Percentiles rank a stretch among this genome's conserved stretches.
These are phyloP conservation scores for Tinospora cordifolia DNA, from an alignment of 164 flowering plant genomes.

Conservation along the genomic window DNA sequence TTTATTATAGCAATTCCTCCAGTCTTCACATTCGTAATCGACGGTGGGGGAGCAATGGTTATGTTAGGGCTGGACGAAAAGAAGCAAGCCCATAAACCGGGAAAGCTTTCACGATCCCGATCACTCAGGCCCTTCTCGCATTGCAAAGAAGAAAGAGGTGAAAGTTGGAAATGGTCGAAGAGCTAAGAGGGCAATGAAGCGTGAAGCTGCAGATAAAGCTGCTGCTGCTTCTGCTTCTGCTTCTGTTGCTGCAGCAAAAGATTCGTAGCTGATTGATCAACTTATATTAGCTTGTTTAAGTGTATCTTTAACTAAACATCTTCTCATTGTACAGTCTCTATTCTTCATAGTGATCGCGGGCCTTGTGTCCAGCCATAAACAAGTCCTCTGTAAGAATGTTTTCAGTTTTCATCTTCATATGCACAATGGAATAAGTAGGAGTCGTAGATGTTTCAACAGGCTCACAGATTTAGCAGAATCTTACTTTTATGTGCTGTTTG, in stretches of 20 bases:
- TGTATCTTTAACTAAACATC: neutral
- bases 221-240: conserved; percentile 54
- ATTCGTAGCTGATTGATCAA: conserved; percentile 27
- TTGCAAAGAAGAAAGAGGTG: conserved; percentile 30
- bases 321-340: conserved; percentile 2
- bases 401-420: too few relatives aligned
- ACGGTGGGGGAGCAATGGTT: conserved; percentile 90
- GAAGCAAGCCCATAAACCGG: conserved; percentile 57
- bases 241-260: conserved; percentile 72
- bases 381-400: too few relatives aligned
- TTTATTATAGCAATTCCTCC: conserved; percentile 16
- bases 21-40: conserved; percentile 71
- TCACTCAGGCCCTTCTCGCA: conserved; percentile 38
- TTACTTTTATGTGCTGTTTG: too few relatives aligned
- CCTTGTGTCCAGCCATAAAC: too few relatives aligned
- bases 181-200: conserved; percentile 75
- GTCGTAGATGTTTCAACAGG: too few relatives aligned
- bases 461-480: too few relatives aligned
- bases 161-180: conserved; percentile 46
- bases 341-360: too few relatives aligned
- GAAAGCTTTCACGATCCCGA: conserved; percentile 30
- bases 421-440: too few relatives aligned
- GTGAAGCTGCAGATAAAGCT: conserved; percentile 84
- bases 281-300: neutral
- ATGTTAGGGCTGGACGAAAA: conserved; percentile 67